Base-by-base conservation (phyloP, 352 stramenopile genomes). In the Globisporangium emineosum region DNA sequence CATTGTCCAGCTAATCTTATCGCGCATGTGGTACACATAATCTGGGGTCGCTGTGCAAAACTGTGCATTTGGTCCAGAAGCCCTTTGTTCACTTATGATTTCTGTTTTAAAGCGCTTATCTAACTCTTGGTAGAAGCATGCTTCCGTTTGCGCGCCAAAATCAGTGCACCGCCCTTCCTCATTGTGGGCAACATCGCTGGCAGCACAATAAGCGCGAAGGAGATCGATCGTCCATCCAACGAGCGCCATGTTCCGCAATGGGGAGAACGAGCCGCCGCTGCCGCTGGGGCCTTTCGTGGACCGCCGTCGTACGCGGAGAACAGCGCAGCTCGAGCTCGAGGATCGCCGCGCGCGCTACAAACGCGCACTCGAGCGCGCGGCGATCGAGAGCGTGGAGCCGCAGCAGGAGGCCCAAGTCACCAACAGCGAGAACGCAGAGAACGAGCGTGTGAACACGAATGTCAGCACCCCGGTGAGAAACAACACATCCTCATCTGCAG, bases 291-390 rank as follows among this genome's bases (percentile, higher is more conserved):
- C 64, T 1, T 37, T 64, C 17, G 62, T 55, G 19, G 57, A 29
- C 15, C 52, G 70, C 1, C 72, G 64, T 17, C 76, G 74, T 56
- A 83, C 76, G 66, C 72, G 74, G 35, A 62, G 66, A 13, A 51
- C 70, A 30, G 68, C 75, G 23, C 63, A 68, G 47, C 59, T 75
- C 12, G 67, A 80, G 58, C 50, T 67, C 27, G 8, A 70, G 45
- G 61, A 74, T 42, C 67, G 58, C 29, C 64, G 67, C 42, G 72
- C 75, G 63, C 65, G 56, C 19, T 56, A 63, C 43, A 82, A 81
- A 60, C 75, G 73, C 42, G 51, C 42, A 51, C 67, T 70, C 17
- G 60, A 70, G 35, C 62, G 45, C 61, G 37, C 45, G 65, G 62
- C 42, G 25, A 5, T 25, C 17, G 57, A 67, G 35, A 69, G 50